phyloP scores from a whole-genome alignment of 2,329 filamentous ascomycete genomes.

The Fonsecaea pedrosoi region DNA sequence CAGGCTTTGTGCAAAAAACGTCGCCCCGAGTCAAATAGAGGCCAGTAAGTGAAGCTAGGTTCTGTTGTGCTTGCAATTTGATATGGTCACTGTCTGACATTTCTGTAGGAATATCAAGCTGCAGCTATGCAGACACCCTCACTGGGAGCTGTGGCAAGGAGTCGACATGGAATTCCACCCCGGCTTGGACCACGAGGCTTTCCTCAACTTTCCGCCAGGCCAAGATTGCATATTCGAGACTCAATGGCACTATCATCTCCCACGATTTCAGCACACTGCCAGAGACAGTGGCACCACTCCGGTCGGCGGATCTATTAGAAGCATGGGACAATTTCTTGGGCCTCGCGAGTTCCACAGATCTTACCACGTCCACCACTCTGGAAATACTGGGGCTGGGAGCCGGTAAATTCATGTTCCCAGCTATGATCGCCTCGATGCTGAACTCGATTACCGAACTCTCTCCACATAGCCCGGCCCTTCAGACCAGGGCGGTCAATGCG shows the following conservation, averaged over 20 bases:
- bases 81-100: not conserved
- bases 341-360: not conserved
- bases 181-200: not conserved
- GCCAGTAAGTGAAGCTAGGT: not conserved
- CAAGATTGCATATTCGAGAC: not conserved
- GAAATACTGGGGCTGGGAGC: constrained; percentile 1
- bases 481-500: not conserved
- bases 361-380: not conserved
- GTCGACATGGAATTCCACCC: constrained; percentile 1
- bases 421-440: constrained; percentile 1
- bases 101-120: not conserved
- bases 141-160: not conserved
- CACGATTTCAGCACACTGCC: not conserved
- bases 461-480: not conserved
- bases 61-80: no score
- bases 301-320: not conserved
- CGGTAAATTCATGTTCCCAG: constrained; percentile 3
- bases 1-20: not conserved
- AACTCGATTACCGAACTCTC: not conserved
- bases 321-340: constrained; percentile 1
- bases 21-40: not conserved
- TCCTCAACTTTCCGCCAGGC: constrained; percentile 2
- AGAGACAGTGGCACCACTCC: not conserved
- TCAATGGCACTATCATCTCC: constrained; percentile 1
- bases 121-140: not conserved